A percentile compares a stretch with the other conserved stretches of the same genome.
Evolutionary conservation across 306 rosid genomes (phyloP).

Genomic region (Mimosa bimucronata): DNA sequence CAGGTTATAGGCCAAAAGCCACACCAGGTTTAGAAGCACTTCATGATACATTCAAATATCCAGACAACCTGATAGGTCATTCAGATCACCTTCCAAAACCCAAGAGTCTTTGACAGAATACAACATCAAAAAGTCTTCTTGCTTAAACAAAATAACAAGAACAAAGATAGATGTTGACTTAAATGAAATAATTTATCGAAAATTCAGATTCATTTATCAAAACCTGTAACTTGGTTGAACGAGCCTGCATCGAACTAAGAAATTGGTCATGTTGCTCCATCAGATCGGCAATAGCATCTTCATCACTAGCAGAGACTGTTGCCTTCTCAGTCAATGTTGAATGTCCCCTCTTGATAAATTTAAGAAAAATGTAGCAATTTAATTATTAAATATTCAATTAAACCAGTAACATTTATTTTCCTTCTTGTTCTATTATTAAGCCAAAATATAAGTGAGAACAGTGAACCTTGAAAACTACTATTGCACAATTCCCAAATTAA

Average conservation of each 20-base stretch:
- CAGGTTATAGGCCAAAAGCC: neutral
- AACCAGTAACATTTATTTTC: neutral
- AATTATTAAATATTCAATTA: neutral
- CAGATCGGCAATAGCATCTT: constrained; percentile 77
- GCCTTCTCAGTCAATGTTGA: constrained; percentile 71
- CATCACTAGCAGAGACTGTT: constrained; percentile 77
- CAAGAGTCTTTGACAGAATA: constrained; percentile 22
- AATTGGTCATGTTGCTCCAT: constrained; percentile 86
- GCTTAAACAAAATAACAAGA: neutral
- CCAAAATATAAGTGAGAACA: neutral
- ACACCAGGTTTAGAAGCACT: neutral
- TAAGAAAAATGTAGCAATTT: constrained; percentile 25
- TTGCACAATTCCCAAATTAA: constrained; percentile 4
- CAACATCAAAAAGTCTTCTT: constrained; percentile 35
- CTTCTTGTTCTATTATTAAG: neutral
- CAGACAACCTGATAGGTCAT: constrained; percentile 2
- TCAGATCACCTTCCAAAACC: constrained; percentile 23
- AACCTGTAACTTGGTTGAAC: constrained; percentile 92
- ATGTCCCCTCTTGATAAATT: constrained; percentile 78
- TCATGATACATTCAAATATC: neutral
- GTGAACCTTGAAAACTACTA: neutral
- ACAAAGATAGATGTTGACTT: constrained; percentile 5
- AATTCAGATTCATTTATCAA: constrained; percentile 30
- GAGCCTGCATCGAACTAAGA: constrained; percentile 86
- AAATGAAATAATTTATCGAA: constrained; percentile 20